Evolutionary conservation across 495 filamentous ascomycete species (phyloP).

Genomic region (Parachaetomium inaequale): DNA sequence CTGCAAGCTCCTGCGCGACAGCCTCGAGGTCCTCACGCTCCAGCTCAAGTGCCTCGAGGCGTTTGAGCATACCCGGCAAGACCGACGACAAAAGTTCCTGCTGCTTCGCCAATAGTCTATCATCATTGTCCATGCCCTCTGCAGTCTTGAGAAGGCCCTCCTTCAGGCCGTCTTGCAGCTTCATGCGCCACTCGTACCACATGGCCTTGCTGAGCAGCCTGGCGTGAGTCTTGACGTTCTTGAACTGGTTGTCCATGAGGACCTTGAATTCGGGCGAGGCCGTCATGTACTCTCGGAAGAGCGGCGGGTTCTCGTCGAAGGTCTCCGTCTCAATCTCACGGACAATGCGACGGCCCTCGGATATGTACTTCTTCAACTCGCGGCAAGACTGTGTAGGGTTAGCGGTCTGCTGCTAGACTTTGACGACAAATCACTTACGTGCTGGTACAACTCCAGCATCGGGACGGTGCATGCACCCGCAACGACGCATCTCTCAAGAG

Average conservation of each 20-base stretch:
- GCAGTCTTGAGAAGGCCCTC: constrained; percentile 70
- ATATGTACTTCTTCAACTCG: constrained; percentile 92
- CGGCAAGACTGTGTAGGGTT: constrained; percentile 66
- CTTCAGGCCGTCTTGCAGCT: constrained; percentile 77
- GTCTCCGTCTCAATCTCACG: constrained; percentile 85
- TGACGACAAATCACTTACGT: constrained; percentile 53
- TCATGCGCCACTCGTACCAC: constrained; percentile 98
- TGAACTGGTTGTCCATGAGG: constrained; percentile 94
- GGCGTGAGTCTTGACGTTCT: constrained; percentile 91
- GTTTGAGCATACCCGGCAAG: constrained; percentile 61
- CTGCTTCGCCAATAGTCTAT: constrained; percentile 61
- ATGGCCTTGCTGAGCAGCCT: constrained; percentile 84
- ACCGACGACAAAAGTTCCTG: constrained; percentile 60
- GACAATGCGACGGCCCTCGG: constrained; percentile 81
- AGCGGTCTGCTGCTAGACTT: not conserved
- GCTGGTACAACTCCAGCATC: constrained; percentile 90
- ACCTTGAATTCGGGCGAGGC: constrained; percentile 79
- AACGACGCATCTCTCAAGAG: constrained; percentile 73
- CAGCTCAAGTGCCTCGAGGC: constrained; percentile 54
- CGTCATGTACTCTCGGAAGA: constrained; percentile 86
- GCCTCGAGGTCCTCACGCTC: constrained; percentile 64
- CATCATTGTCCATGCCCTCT: constrained; percentile 73
- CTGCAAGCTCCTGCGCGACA: constrained; percentile 70
- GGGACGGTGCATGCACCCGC: constrained; percentile 89
- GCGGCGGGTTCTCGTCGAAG: constrained; percentile 77